Evolutionary conservation across 2,329 filamentous ascomycete species (phyloP).

Genomic region (Fusarium begoniae): DNA sequence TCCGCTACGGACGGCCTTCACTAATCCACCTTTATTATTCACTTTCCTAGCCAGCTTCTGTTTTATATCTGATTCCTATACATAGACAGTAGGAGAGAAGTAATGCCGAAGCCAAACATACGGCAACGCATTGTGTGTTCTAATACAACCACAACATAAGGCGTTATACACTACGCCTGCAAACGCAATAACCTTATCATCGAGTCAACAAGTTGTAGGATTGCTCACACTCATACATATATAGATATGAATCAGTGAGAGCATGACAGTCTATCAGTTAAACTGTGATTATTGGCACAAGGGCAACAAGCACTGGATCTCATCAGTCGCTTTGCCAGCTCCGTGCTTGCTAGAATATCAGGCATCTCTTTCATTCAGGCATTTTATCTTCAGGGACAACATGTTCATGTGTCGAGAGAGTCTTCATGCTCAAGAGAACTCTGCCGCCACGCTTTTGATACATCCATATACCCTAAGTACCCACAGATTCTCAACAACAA

Average conservation of each 20-base stretch:
- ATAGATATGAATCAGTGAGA: background rate
- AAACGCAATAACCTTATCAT: background rate
- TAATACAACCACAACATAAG: background rate
- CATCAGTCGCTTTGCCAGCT: background rate
- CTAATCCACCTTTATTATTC: background rate
- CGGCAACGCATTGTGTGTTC: background rate
- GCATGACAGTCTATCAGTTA: background rate
- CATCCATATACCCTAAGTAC: fast-evolving
- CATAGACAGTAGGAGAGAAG: background rate
- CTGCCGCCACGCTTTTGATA: background rate
- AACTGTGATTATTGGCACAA: background rate
- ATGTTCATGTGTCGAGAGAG: background rate
- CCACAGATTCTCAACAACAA: background rate
- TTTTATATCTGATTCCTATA: background rate
- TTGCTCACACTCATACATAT: background rate
- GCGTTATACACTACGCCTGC: too few relatives aligned
- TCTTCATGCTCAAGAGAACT: too few relatives aligned
- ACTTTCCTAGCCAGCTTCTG: background rate
- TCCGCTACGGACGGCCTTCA: background rate
- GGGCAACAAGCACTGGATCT: background rate
- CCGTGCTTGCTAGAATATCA: background rate
- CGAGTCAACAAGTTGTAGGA: background rate
- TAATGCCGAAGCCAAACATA: background rate
- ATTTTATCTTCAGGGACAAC: background rate
- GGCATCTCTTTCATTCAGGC: background rate